phyloP scores from a whole-genome alignment of 192 early-diverging fungal species.

The Podila minutissima region DNA sequence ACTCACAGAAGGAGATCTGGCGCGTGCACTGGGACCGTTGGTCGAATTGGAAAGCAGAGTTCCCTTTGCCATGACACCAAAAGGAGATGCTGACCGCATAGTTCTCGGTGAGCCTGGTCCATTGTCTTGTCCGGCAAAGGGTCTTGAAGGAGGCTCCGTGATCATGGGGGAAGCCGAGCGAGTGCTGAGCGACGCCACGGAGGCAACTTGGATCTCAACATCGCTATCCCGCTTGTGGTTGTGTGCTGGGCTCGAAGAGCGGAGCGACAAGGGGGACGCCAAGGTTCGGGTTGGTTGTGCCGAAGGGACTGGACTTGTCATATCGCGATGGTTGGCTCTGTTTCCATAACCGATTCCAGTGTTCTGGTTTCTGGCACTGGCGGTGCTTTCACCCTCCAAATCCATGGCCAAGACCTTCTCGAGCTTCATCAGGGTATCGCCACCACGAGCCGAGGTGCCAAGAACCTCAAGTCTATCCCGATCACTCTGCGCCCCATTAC shows the following conservation, averaged over 20 bases:
- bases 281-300: slow-evolving; percentile 6
- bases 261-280: slow-evolving; percentile 5
- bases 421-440: slow-evolving; percentile 25
- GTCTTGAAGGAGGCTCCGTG: slow-evolving; percentile 2
- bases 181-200: slow-evolving; percentile 20
- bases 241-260: neutral
- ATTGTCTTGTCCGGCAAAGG: neutral
- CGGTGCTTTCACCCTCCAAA: neutral
- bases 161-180: slow-evolving; percentile 35
- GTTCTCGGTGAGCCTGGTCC: slow-evolving; percentile 17
- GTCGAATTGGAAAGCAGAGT: slow-evolving; percentile 14
- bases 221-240: slow-evolving; percentile 35
- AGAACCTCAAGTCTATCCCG: slow-evolving; percentile 20
- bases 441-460: slow-evolving; percentile 14
- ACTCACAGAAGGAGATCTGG: slow-evolving; percentile 13
- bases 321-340: neutral
- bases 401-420: slow-evolving; percentile 13
- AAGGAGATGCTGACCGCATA: slow-evolving; percentile 24
- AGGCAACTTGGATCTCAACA: slow-evolving; percentile 46
- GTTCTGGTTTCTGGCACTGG: neutral
- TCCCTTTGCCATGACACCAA: slow-evolving; percentile 23
- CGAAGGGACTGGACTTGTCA: neutral
- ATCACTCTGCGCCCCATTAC: neutral
- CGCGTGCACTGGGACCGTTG: neutral
- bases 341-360: neutral